phyloP scores from a whole-genome alignment of 805 yeast genomes.

The Starmerella riodocensis region DNA sequence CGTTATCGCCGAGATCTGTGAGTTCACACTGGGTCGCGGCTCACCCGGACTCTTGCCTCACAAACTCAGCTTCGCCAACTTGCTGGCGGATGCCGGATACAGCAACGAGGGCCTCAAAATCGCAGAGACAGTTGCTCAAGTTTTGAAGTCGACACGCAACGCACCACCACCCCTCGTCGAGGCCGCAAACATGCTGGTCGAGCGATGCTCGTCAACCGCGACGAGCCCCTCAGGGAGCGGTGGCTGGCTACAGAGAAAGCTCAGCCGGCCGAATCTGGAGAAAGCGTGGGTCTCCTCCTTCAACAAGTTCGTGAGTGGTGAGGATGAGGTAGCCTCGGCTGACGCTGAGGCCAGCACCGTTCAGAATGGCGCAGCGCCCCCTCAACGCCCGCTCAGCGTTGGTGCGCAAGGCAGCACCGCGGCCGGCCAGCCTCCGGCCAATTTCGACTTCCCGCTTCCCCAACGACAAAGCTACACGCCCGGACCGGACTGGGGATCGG shows the following conservation, averaged over 20 bases:
- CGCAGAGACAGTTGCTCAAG: constrained; percentile 20
- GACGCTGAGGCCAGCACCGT: neutral
- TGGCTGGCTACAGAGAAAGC: constrained; percentile 61
- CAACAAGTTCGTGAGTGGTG: constrained; percentile 75
- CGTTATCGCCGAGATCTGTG: constrained; percentile 58
- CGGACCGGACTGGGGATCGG: constrained; percentile 9
- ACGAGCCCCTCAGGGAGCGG: constrained; percentile 25
- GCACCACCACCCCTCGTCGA: constrained; percentile 29
- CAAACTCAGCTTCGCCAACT: constrained; percentile 55
- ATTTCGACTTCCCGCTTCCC: constrained; percentile 4
- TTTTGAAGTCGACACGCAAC: constrained; percentile 8
- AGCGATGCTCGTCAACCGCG: constrained; percentile 22
- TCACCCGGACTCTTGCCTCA: constrained; percentile 39
- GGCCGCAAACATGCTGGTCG: constrained; percentile 32
- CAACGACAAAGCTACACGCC: constrained; percentile 14
- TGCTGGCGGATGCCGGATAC: constrained; percentile 55
- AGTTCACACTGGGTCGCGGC: constrained; percentile 32
- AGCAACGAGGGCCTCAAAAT: constrained; percentile 38
- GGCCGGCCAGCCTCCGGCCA: neutral
- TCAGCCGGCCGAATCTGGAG: constrained; percentile 43
- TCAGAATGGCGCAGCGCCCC: neutral
- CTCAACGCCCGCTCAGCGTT: constrained; percentile 1
- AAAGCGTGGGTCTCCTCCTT: constrained; percentile 79
- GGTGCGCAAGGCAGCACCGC: neutral
- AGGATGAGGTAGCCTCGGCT: constrained; percentile 34